These are phyloP conservation scores for Chlamydomonas urium DNA, from an alignment of 139 green algal genomes.

Conservation along the genomic window DNA sequence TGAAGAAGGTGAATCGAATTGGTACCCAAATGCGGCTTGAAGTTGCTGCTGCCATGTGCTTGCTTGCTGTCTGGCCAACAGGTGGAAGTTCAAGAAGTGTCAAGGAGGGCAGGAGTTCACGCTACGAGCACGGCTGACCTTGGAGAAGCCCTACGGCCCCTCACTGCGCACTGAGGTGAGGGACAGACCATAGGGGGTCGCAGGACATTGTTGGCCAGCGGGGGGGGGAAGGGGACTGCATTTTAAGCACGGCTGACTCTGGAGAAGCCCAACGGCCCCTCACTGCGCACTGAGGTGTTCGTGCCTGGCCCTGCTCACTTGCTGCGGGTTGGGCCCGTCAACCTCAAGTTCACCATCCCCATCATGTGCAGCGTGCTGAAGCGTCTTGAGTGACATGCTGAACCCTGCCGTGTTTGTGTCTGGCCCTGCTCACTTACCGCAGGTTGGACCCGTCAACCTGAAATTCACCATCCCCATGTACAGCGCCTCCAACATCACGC, in stretches of 20 bases:
- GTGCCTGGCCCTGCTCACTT: no score
- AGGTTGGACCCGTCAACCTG: slow-evolving; percentile 87
- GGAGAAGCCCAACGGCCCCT: slow-evolving; percentile 41
- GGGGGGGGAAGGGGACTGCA: slow-evolving; percentile 50
- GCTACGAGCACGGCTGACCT: slow-evolving; percentile 47
- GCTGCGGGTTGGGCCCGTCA: slow-evolving; percentile 86
- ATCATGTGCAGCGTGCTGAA: no score
- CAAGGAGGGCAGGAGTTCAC: slow-evolving; percentile 51
- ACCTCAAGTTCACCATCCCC: slow-evolving; percentile 89
- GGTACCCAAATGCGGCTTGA: no score
- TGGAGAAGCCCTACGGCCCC: slow-evolving; percentile 50
- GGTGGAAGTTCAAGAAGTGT: slow-evolving; percentile 27
- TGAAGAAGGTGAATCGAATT: no score
- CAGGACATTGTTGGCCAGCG: no score
- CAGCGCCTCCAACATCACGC: slow-evolving; percentile 51
- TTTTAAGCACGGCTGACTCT: slow-evolving; percentile 54
- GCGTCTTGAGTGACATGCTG: no score
- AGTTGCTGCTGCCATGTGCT: no score
- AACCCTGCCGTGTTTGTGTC: slow-evolving; percentile 31
- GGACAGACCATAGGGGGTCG: no score
- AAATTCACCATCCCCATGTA: slow-evolving; percentile 92
- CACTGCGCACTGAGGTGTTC: slow-evolving; percentile 37
- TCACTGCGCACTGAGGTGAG: slow-evolving; percentile 37
- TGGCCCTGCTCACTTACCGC: no score
- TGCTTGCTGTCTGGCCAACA: no score